phyloP scores from a whole-genome alignment of 2,329 filamentous ascomycete species.

The Apiospora koreana region DNA sequence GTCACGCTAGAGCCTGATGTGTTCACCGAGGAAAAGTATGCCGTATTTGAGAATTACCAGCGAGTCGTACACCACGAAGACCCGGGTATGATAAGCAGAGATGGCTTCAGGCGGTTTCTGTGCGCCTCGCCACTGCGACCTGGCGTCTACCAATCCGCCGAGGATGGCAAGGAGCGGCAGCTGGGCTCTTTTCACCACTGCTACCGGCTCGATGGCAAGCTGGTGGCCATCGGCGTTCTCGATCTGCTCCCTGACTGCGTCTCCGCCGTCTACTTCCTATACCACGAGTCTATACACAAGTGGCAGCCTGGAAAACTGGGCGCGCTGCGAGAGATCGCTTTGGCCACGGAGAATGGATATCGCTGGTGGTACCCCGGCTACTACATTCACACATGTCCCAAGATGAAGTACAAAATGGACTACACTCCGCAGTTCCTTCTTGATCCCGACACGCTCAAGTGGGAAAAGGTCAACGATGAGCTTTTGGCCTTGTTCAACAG shows the following conservation, averaged over 20 bases:
- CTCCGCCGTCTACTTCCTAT: slow-evolving; percentile 82
- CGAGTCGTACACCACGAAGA: slow-evolving; percentile 69
- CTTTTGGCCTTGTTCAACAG: slow-evolving; percentile 53
- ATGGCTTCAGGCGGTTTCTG: slow-evolving; percentile 71
- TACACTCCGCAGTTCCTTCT: slow-evolving; percentile 75
- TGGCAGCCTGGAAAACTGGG: slow-evolving; percentile 75
- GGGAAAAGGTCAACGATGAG: slow-evolving; percentile 59
- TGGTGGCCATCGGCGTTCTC: slow-evolving; percentile 76
- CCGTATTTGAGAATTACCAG: slow-evolving; percentile 75
- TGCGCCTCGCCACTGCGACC: slow-evolving; percentile 68
- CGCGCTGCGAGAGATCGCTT: slow-evolving; percentile 70
- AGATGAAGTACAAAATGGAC: slow-evolving; percentile 85
- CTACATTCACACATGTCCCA: slow-evolving; percentile 78
- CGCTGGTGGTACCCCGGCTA: slow-evolving; percentile 79
- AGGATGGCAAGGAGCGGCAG: slow-evolving; percentile 52
- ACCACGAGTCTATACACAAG: slow-evolving; percentile 71
- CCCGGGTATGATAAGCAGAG: slow-evolving; percentile 56
- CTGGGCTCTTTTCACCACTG: slow-evolving; percentile 81
- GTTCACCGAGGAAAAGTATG: slow-evolving; percentile 77
- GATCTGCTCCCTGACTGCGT: slow-evolving; percentile 77
- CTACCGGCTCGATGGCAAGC: slow-evolving; percentile 73
- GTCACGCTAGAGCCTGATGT: slow-evolving; percentile 70
- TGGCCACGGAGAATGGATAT: slow-evolving; percentile 70
- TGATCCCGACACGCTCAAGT: slow-evolving; percentile 65
- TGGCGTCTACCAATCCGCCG: slow-evolving; percentile 38